phyloP scores from a whole-genome alignment of 2,329 filamentous ascomycete genomes.

The Moelleriella libera region DNA sequence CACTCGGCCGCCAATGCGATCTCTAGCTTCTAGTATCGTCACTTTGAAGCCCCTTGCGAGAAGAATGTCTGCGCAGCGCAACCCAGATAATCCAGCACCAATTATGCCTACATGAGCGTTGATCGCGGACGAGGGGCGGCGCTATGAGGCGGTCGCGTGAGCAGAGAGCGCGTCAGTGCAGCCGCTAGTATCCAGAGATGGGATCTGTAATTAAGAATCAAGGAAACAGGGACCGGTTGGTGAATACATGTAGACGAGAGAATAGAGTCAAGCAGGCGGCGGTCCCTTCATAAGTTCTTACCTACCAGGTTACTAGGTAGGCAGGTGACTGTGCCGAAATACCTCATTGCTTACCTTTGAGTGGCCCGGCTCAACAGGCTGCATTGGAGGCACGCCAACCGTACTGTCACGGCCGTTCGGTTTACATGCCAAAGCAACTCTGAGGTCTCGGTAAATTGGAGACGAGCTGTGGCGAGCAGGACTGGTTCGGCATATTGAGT shows the following conservation, averaged over 20 bases:
- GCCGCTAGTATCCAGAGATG: too few relatives aligned
- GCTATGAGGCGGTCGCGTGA: conserved; percentile 7
- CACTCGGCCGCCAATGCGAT: conserved; percentile 53
- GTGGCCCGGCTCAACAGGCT: background rate
- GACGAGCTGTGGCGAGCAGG: conserved; percentile 26
- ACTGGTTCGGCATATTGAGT: conserved; percentile 34
- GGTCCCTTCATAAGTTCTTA: background rate
- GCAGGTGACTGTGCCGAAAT: too few relatives aligned
- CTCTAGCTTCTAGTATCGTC: conserved; percentile 53
- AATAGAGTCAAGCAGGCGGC: too few relatives aligned
- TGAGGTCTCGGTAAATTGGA: conserved; percentile 35
- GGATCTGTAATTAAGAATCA: too few relatives aligned
- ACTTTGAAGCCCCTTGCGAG: conserved; percentile 51
- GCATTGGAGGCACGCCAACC: conserved; percentile 13
- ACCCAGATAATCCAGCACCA: conserved; percentile 54
- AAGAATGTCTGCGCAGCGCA: conserved; percentile 57
- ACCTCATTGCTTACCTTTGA: background rate
- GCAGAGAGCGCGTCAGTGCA: too few relatives aligned
- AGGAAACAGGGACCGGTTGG: too few relatives aligned
- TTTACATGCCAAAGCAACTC: conserved; percentile 22
- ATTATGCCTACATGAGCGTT: conserved; percentile 49
- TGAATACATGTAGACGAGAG: too few relatives aligned
- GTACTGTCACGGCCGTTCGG: conserved; percentile 17
- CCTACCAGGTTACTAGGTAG: background rate
- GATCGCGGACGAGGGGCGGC: conserved; percentile 5